phyloP scores from a whole-genome alignment of 768 basidiomycete genomes.

The Omphalotus guepiniiformis region DNA sequence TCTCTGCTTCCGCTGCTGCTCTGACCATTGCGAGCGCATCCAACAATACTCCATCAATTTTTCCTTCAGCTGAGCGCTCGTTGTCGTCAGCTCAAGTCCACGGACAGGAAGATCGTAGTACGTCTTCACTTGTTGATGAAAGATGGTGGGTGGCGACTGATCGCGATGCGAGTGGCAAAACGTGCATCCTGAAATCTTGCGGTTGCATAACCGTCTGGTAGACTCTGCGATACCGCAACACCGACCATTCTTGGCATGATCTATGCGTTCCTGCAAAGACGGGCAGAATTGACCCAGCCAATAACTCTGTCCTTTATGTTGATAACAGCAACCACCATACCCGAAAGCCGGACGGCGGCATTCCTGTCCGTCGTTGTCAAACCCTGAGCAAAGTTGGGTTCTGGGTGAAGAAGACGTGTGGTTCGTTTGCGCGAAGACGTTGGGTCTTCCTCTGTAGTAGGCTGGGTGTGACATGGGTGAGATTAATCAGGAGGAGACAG shows the following conservation, averaged over 20 bases:
- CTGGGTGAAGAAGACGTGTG: no score
- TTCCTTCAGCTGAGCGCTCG: background rate
- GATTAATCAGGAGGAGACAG: no score
- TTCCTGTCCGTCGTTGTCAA: background rate
- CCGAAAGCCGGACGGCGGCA: background rate
- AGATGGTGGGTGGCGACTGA: background rate
- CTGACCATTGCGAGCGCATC: background rate
- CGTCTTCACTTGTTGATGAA: background rate
- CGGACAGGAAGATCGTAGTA: background rate
- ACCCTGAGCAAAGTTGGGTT: background rate
- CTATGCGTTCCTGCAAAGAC: background rate
- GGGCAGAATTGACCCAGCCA: background rate
- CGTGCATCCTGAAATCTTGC: background rate
- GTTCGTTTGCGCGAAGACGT: no score
- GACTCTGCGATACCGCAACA: background rate
- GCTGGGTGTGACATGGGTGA: no score
- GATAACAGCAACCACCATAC: background rate
- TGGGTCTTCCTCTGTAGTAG: no score
- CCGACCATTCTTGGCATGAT: background rate
- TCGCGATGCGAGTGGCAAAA: conserved; percentile 1
- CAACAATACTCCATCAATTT: background rate
- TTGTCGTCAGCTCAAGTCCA: background rate
- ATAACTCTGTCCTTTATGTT: background rate
- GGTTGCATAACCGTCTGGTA: background rate
- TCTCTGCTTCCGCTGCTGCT: background rate